These are phyloP conservation scores for Xylaria flabelliformis DNA, from an alignment of 495 filamentous ascomycete genomes.

Conservation along the genomic window DNA sequence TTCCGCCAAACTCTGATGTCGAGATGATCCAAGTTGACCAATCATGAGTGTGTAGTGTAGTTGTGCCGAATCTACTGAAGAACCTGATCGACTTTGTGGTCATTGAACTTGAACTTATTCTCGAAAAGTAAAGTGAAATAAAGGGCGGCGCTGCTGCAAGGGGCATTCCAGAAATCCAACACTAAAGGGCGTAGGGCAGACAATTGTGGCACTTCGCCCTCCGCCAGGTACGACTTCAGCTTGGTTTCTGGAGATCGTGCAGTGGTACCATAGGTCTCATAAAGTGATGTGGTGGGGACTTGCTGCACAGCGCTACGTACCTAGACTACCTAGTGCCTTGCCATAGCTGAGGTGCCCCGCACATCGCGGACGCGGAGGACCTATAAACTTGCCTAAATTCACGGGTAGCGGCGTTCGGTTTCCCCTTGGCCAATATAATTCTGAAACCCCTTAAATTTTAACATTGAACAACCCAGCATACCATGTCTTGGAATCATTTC, in stretches of 20 bases:
- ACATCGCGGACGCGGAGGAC: background rate
- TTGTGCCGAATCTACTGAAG: background rate
- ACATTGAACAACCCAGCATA: background rate
- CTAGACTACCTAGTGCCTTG: background rate
- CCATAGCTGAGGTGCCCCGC: slow-evolving; percentile 9
- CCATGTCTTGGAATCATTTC: background rate
- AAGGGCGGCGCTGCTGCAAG: slow-evolving; percentile 18
- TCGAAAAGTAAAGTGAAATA: background rate
- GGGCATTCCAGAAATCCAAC: slow-evolving; percentile 11
- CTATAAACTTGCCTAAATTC: slow-evolving; percentile 9
- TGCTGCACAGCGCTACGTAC: slow-evolving; percentile 6
- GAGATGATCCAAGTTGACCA: background rate
- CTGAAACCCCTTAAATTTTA: slow-evolving; percentile 17
- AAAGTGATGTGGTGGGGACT: background rate
- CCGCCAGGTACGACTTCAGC: slow-evolving; percentile 17
- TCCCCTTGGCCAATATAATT: slow-evolving; percentile 10
- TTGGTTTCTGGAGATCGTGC: background rate
- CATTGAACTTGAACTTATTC: background rate
- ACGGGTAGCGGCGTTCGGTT: background rate
- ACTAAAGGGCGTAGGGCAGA: background rate
- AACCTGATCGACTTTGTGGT: background rate
- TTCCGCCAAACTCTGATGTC: background rate
- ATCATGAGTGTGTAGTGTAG: background rate
- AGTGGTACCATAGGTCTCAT: background rate
- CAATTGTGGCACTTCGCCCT: slow-evolving; percentile 15